A percentile compares a stretch with the other conserved stretches of the same genome.
These are phyloP conservation scores for Dactylellina sp. DNA, from an alignment of 2,329 filamentous ascomycete genomes.

Conservation along the genomic window DNA sequence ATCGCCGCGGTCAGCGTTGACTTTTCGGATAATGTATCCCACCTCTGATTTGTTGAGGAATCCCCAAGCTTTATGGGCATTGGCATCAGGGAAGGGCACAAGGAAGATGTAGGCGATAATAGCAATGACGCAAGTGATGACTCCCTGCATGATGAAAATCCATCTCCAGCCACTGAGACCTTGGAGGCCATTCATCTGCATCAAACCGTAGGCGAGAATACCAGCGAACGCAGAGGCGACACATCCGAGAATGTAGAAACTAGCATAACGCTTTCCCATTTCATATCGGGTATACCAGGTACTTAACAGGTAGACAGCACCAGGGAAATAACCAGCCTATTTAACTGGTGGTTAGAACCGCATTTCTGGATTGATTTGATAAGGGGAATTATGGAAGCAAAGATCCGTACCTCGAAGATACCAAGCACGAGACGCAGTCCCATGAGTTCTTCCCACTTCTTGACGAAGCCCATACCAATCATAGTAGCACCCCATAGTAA, in stretches of 20 bases:
- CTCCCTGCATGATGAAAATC: constrained; percentile 61
- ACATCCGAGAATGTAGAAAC: constrained; percentile 68
- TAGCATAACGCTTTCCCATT: constrained; percentile 61
- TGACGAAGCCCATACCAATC: constrained; percentile 74
- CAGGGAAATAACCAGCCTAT: constrained; percentile 75
- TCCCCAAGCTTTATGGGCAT: constrained; percentile 63
- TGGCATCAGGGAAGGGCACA: constrained; percentile 74
- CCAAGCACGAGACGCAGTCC: constrained; percentile 72
- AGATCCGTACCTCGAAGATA: constrained; percentile 68
- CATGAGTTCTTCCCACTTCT: constrained; percentile 68
- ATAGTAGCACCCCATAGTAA: constrained; percentile 72
- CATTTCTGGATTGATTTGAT: neutral
- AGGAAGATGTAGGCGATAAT: constrained; percentile 70
- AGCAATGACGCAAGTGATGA: constrained; percentile 70
- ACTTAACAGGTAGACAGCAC: constrained; percentile 77
- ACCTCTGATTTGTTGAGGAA: constrained; percentile 70
- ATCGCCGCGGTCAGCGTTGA: constrained; percentile 72
- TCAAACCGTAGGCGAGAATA: constrained; percentile 76
- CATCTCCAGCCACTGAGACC: constrained; percentile 69
- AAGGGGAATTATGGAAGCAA: too few species aligned
- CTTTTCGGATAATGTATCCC: constrained; percentile 63
- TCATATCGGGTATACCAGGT: constrained; percentile 76
- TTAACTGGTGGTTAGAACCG: constrained; percentile 13
- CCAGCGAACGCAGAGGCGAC: constrained; percentile 69
- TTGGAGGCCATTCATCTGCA: constrained; percentile 64